Percentiles rank a stretch among this genome's conserved stretches.
phyloP scores from a whole-genome alignment of 78 protist species.

The Dictyostelium discoideum region dicty_2.7 NC_007088.5:3958501-3959000 shows the following conservation, averaged over 20 bases:
- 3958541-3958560: not conserved
- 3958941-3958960: conserved; percentile 91
- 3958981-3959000: conserved; percentile 97
- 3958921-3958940: conserved; percentile 97
- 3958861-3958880: conserved; percentile 85
- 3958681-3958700: conserved; percentile 85
- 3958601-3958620: conserved; percentile 62
- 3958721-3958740: conserved; percentile 86
- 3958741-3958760: conserved; percentile 89
- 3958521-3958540: not conserved
- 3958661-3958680: conserved; percentile 27
- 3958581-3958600: not conserved
- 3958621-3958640: conserved; percentile 90
- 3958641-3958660: conserved; percentile 82
- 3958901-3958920: conserved; percentile 91
- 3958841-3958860: conserved; percentile 86
- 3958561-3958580: too few species aligned
- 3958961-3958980: conserved; percentile 89
- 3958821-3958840: conserved; percentile 88
- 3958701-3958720: conserved; percentile 94
- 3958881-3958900: conserved; percentile 86
- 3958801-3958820: conserved; percentile 86
- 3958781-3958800: conserved; percentile 72
- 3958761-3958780: conserved; percentile 37
- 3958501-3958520: conserved; percentile 17